Base-by-base conservation (phyloP, 75 land plant species). In the Cupressus sempervirens region DNA sequence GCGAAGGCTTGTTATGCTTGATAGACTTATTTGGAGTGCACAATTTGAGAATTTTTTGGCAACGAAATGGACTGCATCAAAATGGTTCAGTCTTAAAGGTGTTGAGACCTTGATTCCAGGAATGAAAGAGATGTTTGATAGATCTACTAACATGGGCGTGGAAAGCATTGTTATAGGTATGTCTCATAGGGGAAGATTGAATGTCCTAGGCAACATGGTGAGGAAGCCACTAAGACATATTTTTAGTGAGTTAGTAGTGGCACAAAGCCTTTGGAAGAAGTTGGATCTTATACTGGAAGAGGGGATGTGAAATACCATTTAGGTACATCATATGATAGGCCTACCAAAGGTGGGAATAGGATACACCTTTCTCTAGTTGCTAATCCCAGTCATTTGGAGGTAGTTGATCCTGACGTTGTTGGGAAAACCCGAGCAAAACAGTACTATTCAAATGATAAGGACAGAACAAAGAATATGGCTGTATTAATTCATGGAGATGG, bases 251-350 rank as follows among this genome's bases (percentile, higher is more conserved):
- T 97, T 83, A 92, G 94, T 83, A 95, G 93, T 65, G 95, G 95
- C 29, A 93, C 91, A 18, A 97, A 91, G 84, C 98, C 96, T 81
- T 89, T 86, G 26, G 94, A 92, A 52, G 99, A 91, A 76, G 90
- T 75, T 84, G 99, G 95, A 48, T 86, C 92, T 13, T 97, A 97
- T 65, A 96, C 99, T 15, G 99, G 99, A 79, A 96, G 95, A 86
- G 99, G 99, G 20, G 99, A 97, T 92, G 99, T 97, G 74, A 97
- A 96, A 80, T 97, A 97, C 84, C 99, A 97, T 86, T 77, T 97
- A 85, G 99, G 99, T 53, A 97, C 99, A 80, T 97, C 99, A 26
- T 97, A 96, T 93, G 99, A 97, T 86, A 84, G 99, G 67, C 98
- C 99, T 40, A 97, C 99, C 45, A 90, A 96, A 56, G 93, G 93